A percentile compares a stretch with the other conserved stretches of the same genome.
phyloP scores from a whole-genome alignment of 306 rosid genomes.

The Carpinus fangiana region DNA sequence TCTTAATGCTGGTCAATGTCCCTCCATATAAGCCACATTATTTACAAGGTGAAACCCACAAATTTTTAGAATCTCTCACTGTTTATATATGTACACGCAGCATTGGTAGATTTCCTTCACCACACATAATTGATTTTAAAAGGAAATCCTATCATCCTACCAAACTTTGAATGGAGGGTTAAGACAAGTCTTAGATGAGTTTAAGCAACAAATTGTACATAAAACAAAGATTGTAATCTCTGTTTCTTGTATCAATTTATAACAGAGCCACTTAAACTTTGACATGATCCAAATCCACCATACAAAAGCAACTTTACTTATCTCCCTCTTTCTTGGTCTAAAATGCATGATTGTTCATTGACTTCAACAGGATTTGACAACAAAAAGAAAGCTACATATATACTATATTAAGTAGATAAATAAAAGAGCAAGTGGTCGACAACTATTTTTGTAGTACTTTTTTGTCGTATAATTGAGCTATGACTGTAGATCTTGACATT shows the following conservation, averaged over 20 bases:
- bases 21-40: too few relatives aligned
- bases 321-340: neutral
- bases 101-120: too few relatives aligned
- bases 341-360: slow-evolving; percentile 8
- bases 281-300: slow-evolving; percentile 1
- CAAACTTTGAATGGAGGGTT: neutral
- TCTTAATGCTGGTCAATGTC: too few relatives aligned
- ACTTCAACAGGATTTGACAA: neutral
- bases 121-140: neutral
- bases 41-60: too few relatives aligned
- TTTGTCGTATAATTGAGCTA: neutral
- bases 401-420: neutral
- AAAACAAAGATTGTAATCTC: neutral
- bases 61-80: too few relatives aligned
- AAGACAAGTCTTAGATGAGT: neutral
- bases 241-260: neutral
- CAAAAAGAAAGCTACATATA: neutral
- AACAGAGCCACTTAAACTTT: neutral
- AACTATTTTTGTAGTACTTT: neutral
- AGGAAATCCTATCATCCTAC: too few relatives aligned
- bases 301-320: slow-evolving; percentile 7
- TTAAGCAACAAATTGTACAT: neutral
- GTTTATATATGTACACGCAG: too few relatives aligned
- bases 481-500: slow-evolving; percentile 2
- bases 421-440: neutral